These are phyloP conservation scores for Wickerhamomyces sp. DNA, from an alignment of 1,139 yeast species.

Conservation along the genomic window DNA sequence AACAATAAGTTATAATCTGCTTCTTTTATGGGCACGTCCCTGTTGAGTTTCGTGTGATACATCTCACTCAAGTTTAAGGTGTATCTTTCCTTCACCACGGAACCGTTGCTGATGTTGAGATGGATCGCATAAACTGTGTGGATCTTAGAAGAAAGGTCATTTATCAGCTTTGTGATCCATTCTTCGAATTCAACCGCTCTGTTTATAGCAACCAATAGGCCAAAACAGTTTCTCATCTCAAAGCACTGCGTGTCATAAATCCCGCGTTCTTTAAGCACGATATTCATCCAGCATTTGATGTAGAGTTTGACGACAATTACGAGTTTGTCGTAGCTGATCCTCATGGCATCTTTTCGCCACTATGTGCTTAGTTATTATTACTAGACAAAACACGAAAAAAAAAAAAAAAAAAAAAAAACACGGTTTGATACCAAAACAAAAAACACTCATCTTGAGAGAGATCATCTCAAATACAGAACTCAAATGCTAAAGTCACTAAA, in stretches of 20 bases:
- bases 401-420: not conserved
- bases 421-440: no score
- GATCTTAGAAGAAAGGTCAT: constrained; percentile 1
- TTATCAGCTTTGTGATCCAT: constrained; percentile 14
- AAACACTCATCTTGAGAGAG: no score
- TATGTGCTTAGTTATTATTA: not conserved
- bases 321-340: not conserved
- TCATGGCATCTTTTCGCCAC: not conserved
- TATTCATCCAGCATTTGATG: constrained; percentile 18
- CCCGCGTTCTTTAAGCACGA: constrained; percentile 17
- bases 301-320: constrained; percentile 5
- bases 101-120: constrained; percentile 8
- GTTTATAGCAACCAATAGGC: constrained; percentile 14
- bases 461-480: not conserved
- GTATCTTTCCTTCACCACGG: constrained; percentile 12
- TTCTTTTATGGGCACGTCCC: constrained; percentile 5
- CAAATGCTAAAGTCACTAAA: not conserved
- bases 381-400: not conserved
- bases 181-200: constrained; percentile 17
- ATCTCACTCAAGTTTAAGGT: constrained; percentile 12
- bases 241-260: constrained; percentile 16
- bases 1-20: constrained; percentile 8
- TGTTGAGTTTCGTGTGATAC: constrained; percentile 3
- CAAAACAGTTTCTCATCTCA: constrained; percentile 16
- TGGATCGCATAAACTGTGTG: constrained; percentile 4